Conservation (phyloP, 2,329 filamentous ascomycete genomes). For the Botrytis elliptica region DNA sequence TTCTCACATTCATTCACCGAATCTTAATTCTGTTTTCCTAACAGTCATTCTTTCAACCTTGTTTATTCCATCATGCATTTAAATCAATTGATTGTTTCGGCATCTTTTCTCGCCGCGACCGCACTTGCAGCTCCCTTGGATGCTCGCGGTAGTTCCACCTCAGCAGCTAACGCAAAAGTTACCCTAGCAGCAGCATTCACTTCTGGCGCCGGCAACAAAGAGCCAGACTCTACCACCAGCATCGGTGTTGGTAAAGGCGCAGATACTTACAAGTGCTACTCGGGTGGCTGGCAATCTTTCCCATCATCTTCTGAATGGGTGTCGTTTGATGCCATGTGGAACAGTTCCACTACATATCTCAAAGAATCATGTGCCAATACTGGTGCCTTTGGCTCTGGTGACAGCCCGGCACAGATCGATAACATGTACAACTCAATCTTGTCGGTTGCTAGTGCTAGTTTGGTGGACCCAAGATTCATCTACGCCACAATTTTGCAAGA, state of each 20-base stretch:
- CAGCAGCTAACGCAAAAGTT: slow-evolving; percentile 22
- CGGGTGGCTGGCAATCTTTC: slow-evolving; percentile 33
- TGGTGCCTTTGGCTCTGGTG: slow-evolving; percentile 26
- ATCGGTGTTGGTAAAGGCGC: slow-evolving; percentile 23
- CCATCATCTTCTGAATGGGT: slow-evolving; percentile 33
- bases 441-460: slow-evolving; percentile 28
- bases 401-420: slow-evolving; percentile 27
- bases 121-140: slow-evolving; percentile 2
- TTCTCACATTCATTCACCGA: background rate
- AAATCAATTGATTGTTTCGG: background rate
- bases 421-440: slow-evolving; percentile 33
- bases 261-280: slow-evolving; percentile 39
- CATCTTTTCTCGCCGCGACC: background rate
- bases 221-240: slow-evolving; percentile 29
- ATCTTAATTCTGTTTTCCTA: background rate
- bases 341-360: slow-evolving; percentile 25
- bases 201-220: slow-evolving; percentile 23
- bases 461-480: slow-evolving; percentile 38
- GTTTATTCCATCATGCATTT: slow-evolving; percentile 10
- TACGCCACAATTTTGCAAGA: slow-evolving; percentile 40
- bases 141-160: background rate
- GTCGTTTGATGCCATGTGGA: slow-evolving; percentile 36
- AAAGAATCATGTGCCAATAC: slow-evolving; percentile 29
- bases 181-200: slow-evolving; percentile 23
- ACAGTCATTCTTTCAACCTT: background rate